Base-by-base conservation (phyloP, 371 early-diverging fungal genomes). In the Entomophthora muscae region DNA sequence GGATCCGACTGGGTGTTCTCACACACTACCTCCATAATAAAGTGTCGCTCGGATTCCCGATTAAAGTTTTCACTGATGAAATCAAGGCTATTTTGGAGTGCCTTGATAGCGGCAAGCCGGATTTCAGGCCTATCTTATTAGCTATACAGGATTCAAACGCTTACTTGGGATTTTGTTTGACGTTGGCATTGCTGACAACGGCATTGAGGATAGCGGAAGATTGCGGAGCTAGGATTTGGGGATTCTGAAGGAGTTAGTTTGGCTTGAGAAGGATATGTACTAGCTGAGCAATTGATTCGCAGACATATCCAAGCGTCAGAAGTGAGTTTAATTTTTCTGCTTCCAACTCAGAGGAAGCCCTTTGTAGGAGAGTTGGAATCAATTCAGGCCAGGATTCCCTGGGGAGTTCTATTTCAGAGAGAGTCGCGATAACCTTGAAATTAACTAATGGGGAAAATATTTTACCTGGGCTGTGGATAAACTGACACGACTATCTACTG, bases 1-100 rank as follows among this genome's bases (percentile, higher is more conserved):
- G 83, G 81, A 27, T 73, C 68, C 69, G 84, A 80, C 76, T 91
- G 91, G 24, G 94, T 91, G 29, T 91, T 91, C 70, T 92, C 94
- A 71, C 96, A 98, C 13, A 98, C 90, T n/a, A 92, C 84, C 70
- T 91, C 88, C 98, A 98, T 98, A 64, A 98, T 92, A 64, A 87
- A 90, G 75, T 97, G 93, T 65, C 98, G 81, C 72, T 97, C 95
- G 64, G 82, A 85, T 76, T 89, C 89, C 32, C 83, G 76, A 60
- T 89, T 88, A 78, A 98, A 96, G 77, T 98, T 93, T 27, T 78
- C 83, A 67, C 85, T 78, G 55, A 91, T 82, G 70, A 96, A 98
- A 73, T 88, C 91, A 57, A 98, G 80, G 31, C 95, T 90, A 73
- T 95, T 95, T 75, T 80, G 82, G 62, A 98, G 78, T 1, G 98